Percentiles rank a stretch among this genome's conserved stretches.
phyloP scores from a whole-genome alignment of 2,329 filamentous ascomycete species.

The Teratosphaeria gauchensis region DNA sequence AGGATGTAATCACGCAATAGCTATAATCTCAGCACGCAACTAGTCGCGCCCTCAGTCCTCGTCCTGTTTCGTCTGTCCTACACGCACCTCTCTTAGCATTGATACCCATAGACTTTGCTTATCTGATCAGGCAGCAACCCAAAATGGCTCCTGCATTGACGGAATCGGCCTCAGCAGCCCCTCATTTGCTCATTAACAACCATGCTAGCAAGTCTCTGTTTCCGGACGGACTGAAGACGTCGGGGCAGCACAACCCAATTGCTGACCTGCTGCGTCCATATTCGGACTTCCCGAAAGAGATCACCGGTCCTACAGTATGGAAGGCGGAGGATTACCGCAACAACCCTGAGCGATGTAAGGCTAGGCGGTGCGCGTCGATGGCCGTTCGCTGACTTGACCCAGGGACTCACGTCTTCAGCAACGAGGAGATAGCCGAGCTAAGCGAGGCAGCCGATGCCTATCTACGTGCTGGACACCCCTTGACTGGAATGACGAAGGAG shows the following conservation, averaged over 20 bases:
- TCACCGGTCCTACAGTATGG: slow-evolving; percentile 66
- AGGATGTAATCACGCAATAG: not conserved
- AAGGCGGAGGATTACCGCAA: slow-evolving; percentile 52
- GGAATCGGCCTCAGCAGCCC: not conserved
- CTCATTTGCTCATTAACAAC: not conserved
- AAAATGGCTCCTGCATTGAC: slow-evolving; percentile 1
- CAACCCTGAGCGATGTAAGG: slow-evolving; percentile 54
- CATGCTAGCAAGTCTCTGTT: slow-evolving; percentile 38
- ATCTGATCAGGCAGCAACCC: not conserved
- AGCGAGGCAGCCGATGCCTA: slow-evolving; percentile 59
- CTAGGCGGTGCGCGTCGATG: not conserved
- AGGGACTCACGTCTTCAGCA: slow-evolving; percentile 57
- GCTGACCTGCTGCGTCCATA: slow-evolving; percentile 58
- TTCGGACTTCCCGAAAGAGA: slow-evolving; percentile 58
- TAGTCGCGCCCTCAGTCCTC: not conserved
- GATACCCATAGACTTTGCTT: not conserved
- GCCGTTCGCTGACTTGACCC: not conserved
- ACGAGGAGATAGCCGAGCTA: slow-evolving; percentile 58
- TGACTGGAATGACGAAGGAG: slow-evolving; percentile 62
- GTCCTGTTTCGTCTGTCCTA: not conserved
- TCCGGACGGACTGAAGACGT: slow-evolving; percentile 57
- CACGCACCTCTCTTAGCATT: not conserved
- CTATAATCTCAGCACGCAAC: not conserved
- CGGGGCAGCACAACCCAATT: slow-evolving; percentile 63
- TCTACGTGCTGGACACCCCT: slow-evolving; percentile 51